A percentile compares a stretch with the other conserved stretches of the same genome.
phyloP scores from a whole-genome alignment of 2,329 filamentous ascomycete genomes.

The Cladosporium velox region DNA sequence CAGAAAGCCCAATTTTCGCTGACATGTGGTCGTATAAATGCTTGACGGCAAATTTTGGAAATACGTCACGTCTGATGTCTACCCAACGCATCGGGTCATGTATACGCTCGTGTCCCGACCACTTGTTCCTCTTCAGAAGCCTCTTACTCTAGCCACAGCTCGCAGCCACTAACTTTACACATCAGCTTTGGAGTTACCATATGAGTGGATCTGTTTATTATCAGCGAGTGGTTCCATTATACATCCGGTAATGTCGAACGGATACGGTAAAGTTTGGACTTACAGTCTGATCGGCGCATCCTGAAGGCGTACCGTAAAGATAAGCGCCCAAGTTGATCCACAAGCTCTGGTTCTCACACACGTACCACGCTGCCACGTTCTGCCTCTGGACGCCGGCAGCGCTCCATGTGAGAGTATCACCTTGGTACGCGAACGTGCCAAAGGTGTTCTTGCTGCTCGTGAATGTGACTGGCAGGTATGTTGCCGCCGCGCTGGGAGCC shows the following conservation, averaged over 20 bases:
- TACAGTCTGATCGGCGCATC: slow-evolving; percentile 62
- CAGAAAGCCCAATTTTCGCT: too few species aligned
- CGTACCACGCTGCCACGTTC: slow-evolving; percentile 61
- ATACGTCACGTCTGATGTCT: too few species aligned
- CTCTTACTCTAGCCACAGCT: not conserved
- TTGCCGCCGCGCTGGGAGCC: slow-evolving; percentile 48
- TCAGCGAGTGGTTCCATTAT: not conserved
- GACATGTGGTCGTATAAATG: too few species aligned
- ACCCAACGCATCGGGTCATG: too few species aligned
- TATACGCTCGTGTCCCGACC: too few species aligned
- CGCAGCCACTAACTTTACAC: not conserved
- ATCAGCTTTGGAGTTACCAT: slow-evolving; percentile 43
- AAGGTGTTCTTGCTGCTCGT: slow-evolving; percentile 54
- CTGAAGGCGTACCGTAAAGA: slow-evolving; percentile 57
- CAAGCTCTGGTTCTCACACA: slow-evolving; percentile 54
- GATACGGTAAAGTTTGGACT: slow-evolving; percentile 29
- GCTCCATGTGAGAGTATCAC: slow-evolving; percentile 61
- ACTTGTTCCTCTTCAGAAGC: not conserved
- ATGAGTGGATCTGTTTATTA: slow-evolving; percentile 44
- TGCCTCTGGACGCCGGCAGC: slow-evolving; percentile 52
- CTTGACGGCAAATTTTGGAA: too few species aligned
- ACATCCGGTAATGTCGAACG: not conserved
- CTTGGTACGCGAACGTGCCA: slow-evolving; percentile 59
- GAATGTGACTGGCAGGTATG: slow-evolving; percentile 56
- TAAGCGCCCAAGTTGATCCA: slow-evolving; percentile 64